phyloP scores from a whole-genome alignment of 1,284 basidiomycete species.

The Cutaneotrichosporon dermatis region DNA sequence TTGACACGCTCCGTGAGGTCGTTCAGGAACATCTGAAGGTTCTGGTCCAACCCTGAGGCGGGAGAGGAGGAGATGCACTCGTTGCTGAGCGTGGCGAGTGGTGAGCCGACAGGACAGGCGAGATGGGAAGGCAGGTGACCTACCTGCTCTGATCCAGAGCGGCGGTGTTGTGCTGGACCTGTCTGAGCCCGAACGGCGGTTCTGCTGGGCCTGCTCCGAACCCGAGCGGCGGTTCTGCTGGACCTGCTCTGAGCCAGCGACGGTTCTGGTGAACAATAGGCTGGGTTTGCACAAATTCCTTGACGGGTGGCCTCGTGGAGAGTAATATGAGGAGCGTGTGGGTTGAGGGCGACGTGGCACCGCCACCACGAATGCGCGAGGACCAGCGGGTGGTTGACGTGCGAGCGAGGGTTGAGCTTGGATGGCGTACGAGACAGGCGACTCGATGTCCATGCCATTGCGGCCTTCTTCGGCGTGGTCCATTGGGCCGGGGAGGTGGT shows the following conservation, averaged over 20 bases:
- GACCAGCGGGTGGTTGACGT: slow-evolving; percentile 29
- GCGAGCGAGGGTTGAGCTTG: slow-evolving; percentile 25
- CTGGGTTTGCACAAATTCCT: slow-evolving; percentile 20
- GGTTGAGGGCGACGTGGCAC: slow-evolving; percentile 16
- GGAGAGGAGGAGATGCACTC: slow-evolving; percentile 6
- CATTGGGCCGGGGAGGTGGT: slow-evolving; percentile 38
- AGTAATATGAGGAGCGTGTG: slow-evolving; percentile 43
- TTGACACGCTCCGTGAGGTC: slow-evolving; percentile 58
- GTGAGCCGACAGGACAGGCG: slow-evolving; percentile 1
- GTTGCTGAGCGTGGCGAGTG: neutral
- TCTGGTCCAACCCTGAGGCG: slow-evolving; percentile 51
- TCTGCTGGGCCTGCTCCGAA: too few relatives aligned
- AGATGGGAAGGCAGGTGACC: neutral
- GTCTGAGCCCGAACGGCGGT: too few relatives aligned
- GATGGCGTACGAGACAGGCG: slow-evolving; percentile 19
- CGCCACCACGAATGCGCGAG: slow-evolving; percentile 20
- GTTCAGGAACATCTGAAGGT: slow-evolving; percentile 56
- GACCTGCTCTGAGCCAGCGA: too few relatives aligned
- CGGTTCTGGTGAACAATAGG: too few relatives aligned
- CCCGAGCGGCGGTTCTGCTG: too few relatives aligned
- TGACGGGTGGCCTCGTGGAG: slow-evolving; percentile 51
- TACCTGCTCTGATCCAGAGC: neutral
- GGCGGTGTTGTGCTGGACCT: neutral
- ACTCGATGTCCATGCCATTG: slow-evolving; percentile 23
- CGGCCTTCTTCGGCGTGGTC: slow-evolving; percentile 49